Evolutionary conservation across 331 rosid genomes (phyloP).

Genomic region (Malus hybrid): DNA sequence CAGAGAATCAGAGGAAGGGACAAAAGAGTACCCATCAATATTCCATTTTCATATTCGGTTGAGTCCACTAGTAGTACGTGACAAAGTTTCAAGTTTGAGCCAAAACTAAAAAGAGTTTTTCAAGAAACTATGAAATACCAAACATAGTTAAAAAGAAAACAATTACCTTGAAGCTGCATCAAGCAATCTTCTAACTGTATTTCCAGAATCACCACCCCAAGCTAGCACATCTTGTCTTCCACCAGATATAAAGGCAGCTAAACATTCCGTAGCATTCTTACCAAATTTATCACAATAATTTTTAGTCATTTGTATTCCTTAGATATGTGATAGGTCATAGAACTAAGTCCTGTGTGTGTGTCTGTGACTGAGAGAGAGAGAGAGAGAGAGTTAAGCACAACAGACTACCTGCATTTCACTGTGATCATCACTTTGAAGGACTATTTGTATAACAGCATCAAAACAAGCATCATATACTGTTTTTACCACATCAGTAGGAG

Average conservation of each 20-base stretch:
- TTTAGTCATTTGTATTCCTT: constrained; percentile 10
- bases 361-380: background rate
- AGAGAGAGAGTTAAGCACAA: background rate
- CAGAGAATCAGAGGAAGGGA: background rate
- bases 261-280: constrained; percentile 94
- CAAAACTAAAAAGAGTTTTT: background rate
- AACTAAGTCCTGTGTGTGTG: background rate
- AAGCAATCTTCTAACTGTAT: constrained; percentile 69
- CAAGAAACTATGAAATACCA: background rate
- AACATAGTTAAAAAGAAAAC: background rate
- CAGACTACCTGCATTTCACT: constrained; percentile 85
- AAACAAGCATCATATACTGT: constrained; percentile 74
- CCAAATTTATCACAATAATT: constrained; percentile 16
- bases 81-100: background rate
- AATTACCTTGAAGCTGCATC: constrained; percentile 80
- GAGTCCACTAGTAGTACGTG: background rate
- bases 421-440: constrained; percentile 81
- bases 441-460: constrained; percentile 47
- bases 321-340: background rate
- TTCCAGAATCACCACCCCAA: constrained; percentile 77
- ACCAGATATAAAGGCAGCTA: constrained; percentile 70
- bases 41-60: background rate
- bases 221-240: constrained; percentile 71
- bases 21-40: background rate
- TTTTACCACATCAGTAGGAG: constrained; percentile 70